These are phyloP conservation scores for Cadophora sp. DNA, from an alignment of 2,329 filamentous ascomycete species.

Conservation along the genomic window DNA sequence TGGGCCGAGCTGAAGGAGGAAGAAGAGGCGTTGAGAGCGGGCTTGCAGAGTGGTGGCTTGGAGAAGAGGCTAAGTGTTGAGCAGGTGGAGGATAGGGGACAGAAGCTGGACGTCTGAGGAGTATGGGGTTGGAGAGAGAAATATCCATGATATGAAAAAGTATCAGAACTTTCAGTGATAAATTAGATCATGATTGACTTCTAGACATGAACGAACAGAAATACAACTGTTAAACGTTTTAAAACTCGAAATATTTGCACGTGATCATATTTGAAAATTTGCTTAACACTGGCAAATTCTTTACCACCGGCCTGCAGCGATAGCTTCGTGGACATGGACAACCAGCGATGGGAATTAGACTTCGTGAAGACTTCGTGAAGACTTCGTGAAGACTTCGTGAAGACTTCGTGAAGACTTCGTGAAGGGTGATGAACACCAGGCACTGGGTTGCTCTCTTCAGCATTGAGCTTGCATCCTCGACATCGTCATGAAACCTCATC, in stretches of 20 bases:
- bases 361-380: too few species aligned
- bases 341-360: too few species aligned
- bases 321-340: not conserved
- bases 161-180: too few species aligned
- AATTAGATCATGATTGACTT: too few species aligned
- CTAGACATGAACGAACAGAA: not conserved
- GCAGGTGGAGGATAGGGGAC: slow-evolving; percentile 26
- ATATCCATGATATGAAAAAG: not conserved
- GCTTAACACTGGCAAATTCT: not conserved
- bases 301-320: not conserved
- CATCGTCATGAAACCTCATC: too few species aligned
- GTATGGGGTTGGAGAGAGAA: not conserved
- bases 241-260: not conserved
- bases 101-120: slow-evolving; percentile 12
- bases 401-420: too few species aligned
- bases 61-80: slow-evolving; percentile 27
- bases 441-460: too few species aligned
- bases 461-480: too few species aligned
- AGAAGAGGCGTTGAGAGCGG: slow-evolving; percentile 37
- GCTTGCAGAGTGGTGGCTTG: slow-evolving; percentile 27
- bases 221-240: not conserved
- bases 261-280: not conserved
- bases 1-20: slow-evolving; percentile 37
- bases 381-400: too few species aligned
- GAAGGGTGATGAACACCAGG: too few species aligned